Percentiles rank a stretch among this genome's conserved stretches.
Evolutionary conservation across 2,329 filamentous ascomycete species (phyloP).

Genomic region (Alternaria sp.): DNA sequence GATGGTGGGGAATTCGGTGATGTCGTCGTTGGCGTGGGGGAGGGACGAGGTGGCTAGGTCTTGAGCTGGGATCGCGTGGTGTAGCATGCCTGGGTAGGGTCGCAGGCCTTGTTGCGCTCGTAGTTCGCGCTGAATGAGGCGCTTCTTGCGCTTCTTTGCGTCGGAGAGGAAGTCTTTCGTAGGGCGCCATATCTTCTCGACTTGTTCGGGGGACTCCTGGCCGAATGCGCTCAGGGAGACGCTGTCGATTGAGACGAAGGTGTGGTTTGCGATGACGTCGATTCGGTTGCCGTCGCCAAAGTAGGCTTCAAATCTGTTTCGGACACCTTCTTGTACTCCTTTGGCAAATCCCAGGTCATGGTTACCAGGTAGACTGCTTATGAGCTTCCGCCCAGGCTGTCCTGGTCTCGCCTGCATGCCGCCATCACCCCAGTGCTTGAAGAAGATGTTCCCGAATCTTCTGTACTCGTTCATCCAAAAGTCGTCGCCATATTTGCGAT

Average conservation of each 20-base stretch:
- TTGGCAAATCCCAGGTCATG: slow-evolving; percentile 92
- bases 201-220: slow-evolving; percentile 58
- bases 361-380: slow-evolving; percentile 88
- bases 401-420: slow-evolving; percentile 63
- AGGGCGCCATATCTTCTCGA: slow-evolving; percentile 73
- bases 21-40: slow-evolving; percentile 48
- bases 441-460: slow-evolving; percentile 86
- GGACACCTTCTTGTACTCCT: slow-evolving; percentile 79
- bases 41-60: slow-evolving; percentile 44
- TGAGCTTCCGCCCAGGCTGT: slow-evolving; percentile 75
- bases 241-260: slow-evolving; percentile 88
- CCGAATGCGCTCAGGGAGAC: slow-evolving; percentile 83
- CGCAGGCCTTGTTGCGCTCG: slow-evolving; percentile 67
- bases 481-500: slow-evolving; percentile 75
- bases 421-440: slow-evolving; percentile 69
- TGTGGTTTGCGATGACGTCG: slow-evolving; percentile 92
- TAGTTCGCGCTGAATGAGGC: slow-evolving; percentile 73
- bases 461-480: slow-evolving; percentile 89
- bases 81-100: slow-evolving; percentile 62
- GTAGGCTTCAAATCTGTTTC: slow-evolving; percentile 82
- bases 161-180: slow-evolving; percentile 76
- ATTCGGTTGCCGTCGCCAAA: slow-evolving; percentile 93
- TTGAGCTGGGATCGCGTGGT: slow-evolving; percentile 66
- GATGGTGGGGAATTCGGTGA: slow-evolving; percentile 80
- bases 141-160: slow-evolving; percentile 69